phyloP scores from a whole-genome alignment of 345 rosid species.

The Gossypium thurberi region DNA sequence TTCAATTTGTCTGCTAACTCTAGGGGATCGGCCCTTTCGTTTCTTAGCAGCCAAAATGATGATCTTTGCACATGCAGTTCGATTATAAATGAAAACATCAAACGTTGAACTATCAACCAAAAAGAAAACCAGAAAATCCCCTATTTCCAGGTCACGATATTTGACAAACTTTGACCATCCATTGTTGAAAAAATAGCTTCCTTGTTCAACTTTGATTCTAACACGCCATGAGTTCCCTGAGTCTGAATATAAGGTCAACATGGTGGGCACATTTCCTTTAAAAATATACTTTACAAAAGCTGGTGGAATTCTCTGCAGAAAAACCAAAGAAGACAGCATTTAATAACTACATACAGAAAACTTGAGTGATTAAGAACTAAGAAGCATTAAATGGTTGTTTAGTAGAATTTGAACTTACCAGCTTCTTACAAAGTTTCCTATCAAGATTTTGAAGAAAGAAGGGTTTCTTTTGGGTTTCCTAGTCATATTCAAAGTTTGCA shows the following conservation, averaged over 20 bases:
- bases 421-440: not conserved
- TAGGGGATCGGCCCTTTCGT: not conserved
- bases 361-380: not conserved
- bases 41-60: not conserved
- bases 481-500: not conserved
- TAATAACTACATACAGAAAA: not conserved
- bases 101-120: not conserved
- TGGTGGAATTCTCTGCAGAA: not conserved
- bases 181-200: not conserved
- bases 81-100: not conserved
- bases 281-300: not conserved
- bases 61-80: not conserved
- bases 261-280: not conserved
- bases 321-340: not conserved
- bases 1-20: not conserved
- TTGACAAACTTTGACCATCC: constrained; percentile 8
- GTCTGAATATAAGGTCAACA: not conserved
- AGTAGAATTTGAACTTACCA: not conserved
- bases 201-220: not conserved
- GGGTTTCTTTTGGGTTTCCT: not conserved
- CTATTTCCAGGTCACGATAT: not conserved
- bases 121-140: constrained; percentile 1
- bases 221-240: not conserved
- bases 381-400: not conserved
- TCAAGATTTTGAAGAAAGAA: not conserved